phyloP scores from a whole-genome alignment of 208 protist species.

The Leishmania martiniquensis region DNA sequence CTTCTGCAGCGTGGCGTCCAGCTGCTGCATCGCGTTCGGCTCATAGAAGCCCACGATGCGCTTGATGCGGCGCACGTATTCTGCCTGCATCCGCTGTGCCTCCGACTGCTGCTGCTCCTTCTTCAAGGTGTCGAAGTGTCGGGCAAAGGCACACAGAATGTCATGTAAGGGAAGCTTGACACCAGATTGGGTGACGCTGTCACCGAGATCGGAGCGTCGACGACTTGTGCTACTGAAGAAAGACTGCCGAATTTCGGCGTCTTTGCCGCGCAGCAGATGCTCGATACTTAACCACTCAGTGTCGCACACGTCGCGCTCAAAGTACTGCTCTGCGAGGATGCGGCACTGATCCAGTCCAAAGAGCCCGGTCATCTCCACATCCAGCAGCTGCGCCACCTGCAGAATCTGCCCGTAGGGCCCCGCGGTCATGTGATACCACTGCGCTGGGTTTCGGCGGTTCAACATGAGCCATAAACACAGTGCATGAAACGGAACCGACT shows the following conservation, averaged over 20 bases:
- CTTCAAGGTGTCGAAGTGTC: conserved; percentile 37
- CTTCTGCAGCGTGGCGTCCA: conserved; percentile 38
- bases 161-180: conserved; percentile 63
- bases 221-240: conserved; percentile 20
- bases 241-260: conserved; percentile 34
- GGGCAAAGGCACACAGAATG: conserved; percentile 40
- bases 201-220: not conserved
- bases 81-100: conserved; percentile 14
- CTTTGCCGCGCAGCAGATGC: conserved; percentile 34
- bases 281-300: conserved; percentile 47
- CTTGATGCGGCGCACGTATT: conserved; percentile 42
- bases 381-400: conserved; percentile 52
- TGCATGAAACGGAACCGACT: conserved; percentile 45
- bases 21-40: conserved; percentile 15
- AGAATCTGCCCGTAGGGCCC: conserved; percentile 44
- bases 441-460: conserved; percentile 42
- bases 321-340: conserved; percentile 62
- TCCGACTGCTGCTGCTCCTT: conserved; percentile 21
- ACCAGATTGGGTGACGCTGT: not conserved
- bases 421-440: conserved; percentile 54
- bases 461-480: conserved; percentile 56
- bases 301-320: conserved; percentile 42
- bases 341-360: conserved; percentile 57
- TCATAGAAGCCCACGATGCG: conserved; percentile 48
- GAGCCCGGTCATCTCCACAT: conserved; percentile 55